Evolutionary conservation across 2,329 filamentous ascomycete genomes (phyloP).

Genomic region (Chrysoporthe deuterocubensis): DNA sequence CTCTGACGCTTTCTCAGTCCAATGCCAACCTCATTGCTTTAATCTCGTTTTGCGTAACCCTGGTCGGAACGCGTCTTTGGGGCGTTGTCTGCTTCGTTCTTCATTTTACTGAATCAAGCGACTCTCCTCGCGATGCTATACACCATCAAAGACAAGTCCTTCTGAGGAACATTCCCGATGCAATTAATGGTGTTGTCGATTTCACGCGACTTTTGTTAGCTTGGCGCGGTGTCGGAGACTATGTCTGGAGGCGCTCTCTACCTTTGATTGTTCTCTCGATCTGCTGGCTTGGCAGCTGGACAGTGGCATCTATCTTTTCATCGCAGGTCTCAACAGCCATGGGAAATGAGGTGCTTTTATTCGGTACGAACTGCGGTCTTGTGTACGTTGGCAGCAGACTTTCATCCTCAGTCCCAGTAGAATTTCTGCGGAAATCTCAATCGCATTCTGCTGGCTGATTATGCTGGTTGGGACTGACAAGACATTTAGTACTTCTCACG

Average conservation of each 20-base stretch:
- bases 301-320: background rate
- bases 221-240: background rate
- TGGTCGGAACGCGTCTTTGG: background rate
- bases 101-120: background rate
- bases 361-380: background rate
- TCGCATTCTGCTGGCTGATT: background rate
- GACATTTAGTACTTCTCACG: background rate
- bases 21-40: constrained; percentile 28
- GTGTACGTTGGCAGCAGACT: background rate
- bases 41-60: background rate
- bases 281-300: constrained; percentile 10
- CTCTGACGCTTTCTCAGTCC: constrained; percentile 25
- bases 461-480: background rate
- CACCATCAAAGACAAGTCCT: constrained; percentile 4
- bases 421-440: background rate
- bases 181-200: constrained; percentile 1
- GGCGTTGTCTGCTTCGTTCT: background rate
- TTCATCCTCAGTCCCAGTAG: background rate
- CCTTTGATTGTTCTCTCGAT: constrained; percentile 1
- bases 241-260: background rate
- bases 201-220: background rate
- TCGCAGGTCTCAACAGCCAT: constrained; percentile 4
- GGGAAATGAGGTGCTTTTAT: constrained; percentile 8
- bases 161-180: background rate
- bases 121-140: background rate